These are phyloP conservation scores for Colletotrichum musae DNA, from an alignment of 2,329 filamentous ascomycete genomes.

Conservation along the genomic window DNA sequence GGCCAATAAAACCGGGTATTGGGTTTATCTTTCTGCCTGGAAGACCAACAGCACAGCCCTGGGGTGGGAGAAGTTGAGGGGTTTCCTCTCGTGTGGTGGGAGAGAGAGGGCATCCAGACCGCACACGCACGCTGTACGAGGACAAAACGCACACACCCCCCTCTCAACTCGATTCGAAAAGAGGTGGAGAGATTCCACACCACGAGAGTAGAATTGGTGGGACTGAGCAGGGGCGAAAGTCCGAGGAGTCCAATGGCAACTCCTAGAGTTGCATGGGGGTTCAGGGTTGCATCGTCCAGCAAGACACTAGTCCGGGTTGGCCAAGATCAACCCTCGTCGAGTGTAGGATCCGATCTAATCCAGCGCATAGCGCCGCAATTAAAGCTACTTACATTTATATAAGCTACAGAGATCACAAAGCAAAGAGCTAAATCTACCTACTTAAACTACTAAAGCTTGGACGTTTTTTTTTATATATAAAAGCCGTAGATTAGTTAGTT, in stretches of 20 bases:
- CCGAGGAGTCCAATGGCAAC: slow-evolving; percentile 13
- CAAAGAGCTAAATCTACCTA: too few relatives aligned
- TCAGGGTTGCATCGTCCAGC: neutral
- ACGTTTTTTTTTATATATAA: too few relatives aligned
- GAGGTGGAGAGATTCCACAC: slow-evolving; percentile 5
- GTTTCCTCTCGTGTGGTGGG: neutral
- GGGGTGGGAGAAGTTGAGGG: neutral
- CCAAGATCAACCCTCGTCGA: neutral
- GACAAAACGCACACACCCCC: neutral
- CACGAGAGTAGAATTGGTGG: neutral
- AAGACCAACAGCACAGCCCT: slow-evolving; percentile 15
- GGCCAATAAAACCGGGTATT: neutral
- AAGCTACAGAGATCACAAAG: too few relatives aligned
- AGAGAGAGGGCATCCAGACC: neutral
- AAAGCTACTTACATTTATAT: too few relatives aligned
- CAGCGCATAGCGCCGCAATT: too few relatives aligned
- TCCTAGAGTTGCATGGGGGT: neutral
- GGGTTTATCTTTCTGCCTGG: slow-evolving; percentile 6
- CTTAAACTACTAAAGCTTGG: too few relatives aligned
- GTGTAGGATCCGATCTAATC: slow-evolving; percentile 11
- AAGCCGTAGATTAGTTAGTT: too few relatives aligned
- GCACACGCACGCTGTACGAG: too few relatives aligned
- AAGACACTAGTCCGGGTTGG: neutral
- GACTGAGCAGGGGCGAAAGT: neutral
- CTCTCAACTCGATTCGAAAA: neutral